phyloP scores from a whole-genome alignment of 257 asterid genomes.

The Solanum boliviense region DNA sequence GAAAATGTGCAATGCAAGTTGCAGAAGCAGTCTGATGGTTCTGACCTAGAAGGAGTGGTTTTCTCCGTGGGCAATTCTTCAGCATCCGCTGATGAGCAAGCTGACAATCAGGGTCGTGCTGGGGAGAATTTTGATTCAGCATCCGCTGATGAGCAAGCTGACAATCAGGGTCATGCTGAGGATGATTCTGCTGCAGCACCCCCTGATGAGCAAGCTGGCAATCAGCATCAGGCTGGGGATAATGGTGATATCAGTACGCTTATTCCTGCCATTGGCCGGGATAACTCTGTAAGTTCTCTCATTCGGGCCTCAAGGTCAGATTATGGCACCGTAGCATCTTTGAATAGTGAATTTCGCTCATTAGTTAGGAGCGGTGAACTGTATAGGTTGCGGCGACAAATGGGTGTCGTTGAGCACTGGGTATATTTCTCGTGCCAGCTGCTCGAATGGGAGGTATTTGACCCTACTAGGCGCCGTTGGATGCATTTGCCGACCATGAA shows the following conservation, averaged over 20 bases:
- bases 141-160: neutral
- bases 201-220: slow-evolving; percentile 3
- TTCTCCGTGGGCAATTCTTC: slow-evolving; percentile 24
- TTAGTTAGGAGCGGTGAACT: slow-evolving; percentile 66
- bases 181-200: neutral
- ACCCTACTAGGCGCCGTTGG: slow-evolving; percentile 81
- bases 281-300: slow-evolving; percentile 73
- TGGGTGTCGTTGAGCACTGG: slow-evolving; percentile 81
- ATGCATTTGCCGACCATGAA: slow-evolving; percentile 75
- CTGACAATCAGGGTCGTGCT: neutral
- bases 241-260: slow-evolving; percentile 55
- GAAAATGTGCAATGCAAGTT: slow-evolving; percentile 23
- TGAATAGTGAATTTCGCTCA: slow-evolving; percentile 59
- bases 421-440: slow-evolving; percentile 86
- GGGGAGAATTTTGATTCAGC: slow-evolving; percentile 27
- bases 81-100: neutral
- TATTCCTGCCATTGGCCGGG: slow-evolving; percentile 66
- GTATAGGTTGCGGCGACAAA: slow-evolving; percentile 48
- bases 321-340: slow-evolving; percentile 69
- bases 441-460: slow-evolving; percentile 97
- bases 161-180: neutral
- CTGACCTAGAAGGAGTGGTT: slow-evolving; percentile 5
- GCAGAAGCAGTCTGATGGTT: slow-evolving; percentile 27
- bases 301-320: slow-evolving; percentile 73
- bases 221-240: slow-evolving; percentile 9